Percentiles rank a stretch among this genome's conserved stretches.
These are phyloP conservation scores for Catenaria anguillulae DNA, from an alignment of 371 early-diverging fungal species.

Conservation along the genomic window DNA sequence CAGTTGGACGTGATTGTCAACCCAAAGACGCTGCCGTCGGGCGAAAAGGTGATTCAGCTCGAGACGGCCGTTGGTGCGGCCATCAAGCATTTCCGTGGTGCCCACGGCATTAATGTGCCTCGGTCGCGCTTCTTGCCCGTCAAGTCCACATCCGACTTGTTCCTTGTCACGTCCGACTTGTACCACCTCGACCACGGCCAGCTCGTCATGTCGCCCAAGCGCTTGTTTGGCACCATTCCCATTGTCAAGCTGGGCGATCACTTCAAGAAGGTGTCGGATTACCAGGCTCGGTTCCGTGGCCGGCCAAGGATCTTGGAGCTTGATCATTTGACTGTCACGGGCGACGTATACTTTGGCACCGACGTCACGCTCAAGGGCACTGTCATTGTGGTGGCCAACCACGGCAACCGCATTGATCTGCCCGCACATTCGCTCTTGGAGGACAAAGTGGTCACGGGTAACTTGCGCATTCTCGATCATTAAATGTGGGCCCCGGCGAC, in stretches of 20 bases:
- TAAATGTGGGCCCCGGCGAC: no score
- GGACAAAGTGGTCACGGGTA: constrained; percentile 96
- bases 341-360: constrained; percentile 93
- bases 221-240: constrained; percentile 86
- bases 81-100: constrained; percentile 94
- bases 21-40: constrained; percentile 53
- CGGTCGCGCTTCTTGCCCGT: constrained; percentile 97
- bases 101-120: constrained; percentile 97
- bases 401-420: constrained; percentile 88
- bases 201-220: constrained; percentile 77
- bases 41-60: constrained; percentile 94
- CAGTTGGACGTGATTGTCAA: constrained; percentile 97
- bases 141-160: constrained; percentile 96
- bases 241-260: constrained; percentile 94
- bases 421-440: constrained; percentile 97
- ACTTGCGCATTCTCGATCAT: constrained; percentile 49
- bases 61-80: constrained; percentile 99
- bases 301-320: constrained; percentile 95
- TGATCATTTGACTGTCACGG: constrained; percentile 96
- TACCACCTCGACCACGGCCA: constrained; percentile 88
- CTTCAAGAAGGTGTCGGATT: constrained; percentile 88
- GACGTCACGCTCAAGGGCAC: constrained; percentile 79
- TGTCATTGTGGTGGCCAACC: constrained; percentile 97
- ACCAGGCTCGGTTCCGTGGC: constrained; percentile 62
- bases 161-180: constrained; percentile 91